A percentile compares a stretch with the other conserved stretches of the same genome.
phyloP scores from a whole-genome alignment of 176 grass and related monocot species.

The Oryza coarctata region DNA sequence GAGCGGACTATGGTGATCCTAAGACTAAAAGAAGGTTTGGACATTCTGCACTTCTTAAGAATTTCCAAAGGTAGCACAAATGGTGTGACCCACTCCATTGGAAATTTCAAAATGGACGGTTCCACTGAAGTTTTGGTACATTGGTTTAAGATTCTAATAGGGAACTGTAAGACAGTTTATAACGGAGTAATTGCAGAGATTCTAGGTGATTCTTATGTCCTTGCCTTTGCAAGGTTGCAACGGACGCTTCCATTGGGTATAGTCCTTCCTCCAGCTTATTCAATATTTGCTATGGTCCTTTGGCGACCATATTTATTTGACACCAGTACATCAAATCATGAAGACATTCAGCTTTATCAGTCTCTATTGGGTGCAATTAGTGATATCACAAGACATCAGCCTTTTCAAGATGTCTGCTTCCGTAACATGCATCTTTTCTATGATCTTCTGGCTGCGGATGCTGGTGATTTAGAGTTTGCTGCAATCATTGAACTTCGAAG shows the following conservation, averaged over 20 bases:
- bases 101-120: constrained; percentile 58
- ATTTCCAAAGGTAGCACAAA: constrained; percentile 67
- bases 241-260: constrained; percentile 66
- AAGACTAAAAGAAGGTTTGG: constrained; percentile 90
- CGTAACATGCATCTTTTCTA: constrained; percentile 75
- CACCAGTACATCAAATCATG: constrained; percentile 57
- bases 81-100: constrained; percentile 62
- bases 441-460: constrained; percentile 76
- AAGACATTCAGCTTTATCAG: constrained; percentile 71
- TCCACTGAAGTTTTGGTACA: constrained; percentile 76
- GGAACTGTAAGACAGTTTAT: constrained; percentile 80
- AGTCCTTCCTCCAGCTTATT: constrained; percentile 79
- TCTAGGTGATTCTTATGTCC: constrained; percentile 75
- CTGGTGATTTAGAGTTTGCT: constrained; percentile 88
- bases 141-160: constrained; percentile 88
- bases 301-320: constrained; percentile 36
- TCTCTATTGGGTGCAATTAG: constrained; percentile 58
- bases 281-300: constrained; percentile 91
- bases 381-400: constrained; percentile 82
- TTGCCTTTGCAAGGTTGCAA: constrained; percentile 91
- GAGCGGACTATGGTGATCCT: constrained; percentile 76
- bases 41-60: constrained; percentile 73
- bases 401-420: constrained; percentile 88
- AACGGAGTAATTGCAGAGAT: constrained; percentile 90
- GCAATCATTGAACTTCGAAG: constrained; percentile 66